Evolutionary conservation across 2,329 filamentous ascomycete species (phyloP).

Genomic region (Graphium sp.): DNA sequence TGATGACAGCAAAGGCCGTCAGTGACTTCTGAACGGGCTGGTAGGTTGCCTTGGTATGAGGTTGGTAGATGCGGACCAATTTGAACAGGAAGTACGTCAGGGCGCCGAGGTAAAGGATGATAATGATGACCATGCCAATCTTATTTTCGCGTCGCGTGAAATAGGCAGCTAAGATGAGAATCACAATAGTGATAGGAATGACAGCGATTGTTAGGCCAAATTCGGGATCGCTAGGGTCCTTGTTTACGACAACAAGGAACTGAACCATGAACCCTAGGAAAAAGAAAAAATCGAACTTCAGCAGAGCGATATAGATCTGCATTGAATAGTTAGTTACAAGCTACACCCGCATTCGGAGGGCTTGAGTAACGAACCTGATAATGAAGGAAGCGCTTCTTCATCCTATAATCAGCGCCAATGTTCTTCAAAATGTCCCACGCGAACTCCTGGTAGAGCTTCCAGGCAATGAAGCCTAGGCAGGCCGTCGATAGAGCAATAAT

Average conservation of each 20-base stretch:
- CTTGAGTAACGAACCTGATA: conserved; percentile 56
- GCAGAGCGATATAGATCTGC: conserved; percentile 88
- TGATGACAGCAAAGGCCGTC: conserved; percentile 87
- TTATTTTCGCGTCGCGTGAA: conserved; percentile 75
- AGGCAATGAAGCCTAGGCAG: conserved; percentile 60
- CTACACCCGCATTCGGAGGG: conserved; percentile 9
- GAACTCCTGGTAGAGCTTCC: conserved; percentile 97
- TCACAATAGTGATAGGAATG: conserved; percentile 77
- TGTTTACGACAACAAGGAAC: conserved; percentile 81
- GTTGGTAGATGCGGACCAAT: conserved; percentile 84
- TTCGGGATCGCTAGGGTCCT: conserved; percentile 49
- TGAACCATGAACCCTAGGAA: conserved; percentile 98
- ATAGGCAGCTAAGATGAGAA: conserved; percentile 70
- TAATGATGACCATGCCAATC: conserved; percentile 58
- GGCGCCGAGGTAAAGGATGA: conserved; percentile 74
- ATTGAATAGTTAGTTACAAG: too few relatives aligned
- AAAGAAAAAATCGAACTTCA: conserved; percentile 99
- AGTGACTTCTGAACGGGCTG: conserved; percentile 66
- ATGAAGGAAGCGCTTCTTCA: conserved; percentile 91
- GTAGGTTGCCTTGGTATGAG: conserved; percentile 43
- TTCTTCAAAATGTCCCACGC: conserved; percentile 99
- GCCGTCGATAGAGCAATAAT: conserved; percentile 65
- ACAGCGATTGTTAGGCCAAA: conserved; percentile 77
- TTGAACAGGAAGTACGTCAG: conserved; percentile 97
- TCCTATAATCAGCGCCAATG: conserved; percentile 88